Percentiles rank a stretch among this genome's conserved stretches.
These are phyloP conservation scores for Guillardia theta DNA, from an alignment of 78 protist species.

Conservation along the genomic window DNA sequence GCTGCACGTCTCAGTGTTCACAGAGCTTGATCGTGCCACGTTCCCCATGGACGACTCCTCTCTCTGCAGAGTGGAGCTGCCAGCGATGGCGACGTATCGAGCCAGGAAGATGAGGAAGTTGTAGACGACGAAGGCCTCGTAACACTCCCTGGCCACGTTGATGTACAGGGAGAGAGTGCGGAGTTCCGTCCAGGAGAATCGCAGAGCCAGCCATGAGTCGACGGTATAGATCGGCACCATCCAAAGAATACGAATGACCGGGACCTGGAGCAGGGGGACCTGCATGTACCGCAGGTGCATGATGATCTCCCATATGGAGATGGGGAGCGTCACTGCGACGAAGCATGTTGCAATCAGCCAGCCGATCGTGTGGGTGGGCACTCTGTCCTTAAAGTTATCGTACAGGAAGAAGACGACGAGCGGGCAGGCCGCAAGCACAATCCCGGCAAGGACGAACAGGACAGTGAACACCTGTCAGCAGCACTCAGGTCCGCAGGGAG, in stretches of 20 bases:
- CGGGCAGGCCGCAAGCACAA: background rate
- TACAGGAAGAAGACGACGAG: background rate
- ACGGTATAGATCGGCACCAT: conserved; percentile 32
- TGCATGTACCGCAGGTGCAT: conserved; percentile 11
- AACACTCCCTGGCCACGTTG: background rate
- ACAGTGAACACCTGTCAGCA: background rate
- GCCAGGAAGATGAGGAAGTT: background rate
- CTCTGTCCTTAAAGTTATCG: background rate
- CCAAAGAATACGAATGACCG: background rate
- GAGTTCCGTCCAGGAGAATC: background rate
- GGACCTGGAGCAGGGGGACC: background rate
- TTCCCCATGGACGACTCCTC: background rate
- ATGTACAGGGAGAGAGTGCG: background rate
- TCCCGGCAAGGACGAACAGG: background rate
- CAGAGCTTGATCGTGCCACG: too few species aligned
- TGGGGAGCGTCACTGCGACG: background rate
- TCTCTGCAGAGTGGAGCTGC: background rate
- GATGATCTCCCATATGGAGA: conserved; percentile 10
- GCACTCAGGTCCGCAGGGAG: too few species aligned
- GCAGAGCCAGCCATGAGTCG: conserved; percentile 6
- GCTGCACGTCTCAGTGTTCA: too few species aligned
- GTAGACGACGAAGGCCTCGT: conserved; percentile 41
- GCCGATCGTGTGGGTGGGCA: background rate
- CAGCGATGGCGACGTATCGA: background rate
- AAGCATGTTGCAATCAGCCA: background rate